Percentiles rank a stretch among this genome's conserved stretches.
phyloP scores from a whole-genome alignment of 768 basidiomycete genomes.

The Rhizopogon salebrosus region DNA sequence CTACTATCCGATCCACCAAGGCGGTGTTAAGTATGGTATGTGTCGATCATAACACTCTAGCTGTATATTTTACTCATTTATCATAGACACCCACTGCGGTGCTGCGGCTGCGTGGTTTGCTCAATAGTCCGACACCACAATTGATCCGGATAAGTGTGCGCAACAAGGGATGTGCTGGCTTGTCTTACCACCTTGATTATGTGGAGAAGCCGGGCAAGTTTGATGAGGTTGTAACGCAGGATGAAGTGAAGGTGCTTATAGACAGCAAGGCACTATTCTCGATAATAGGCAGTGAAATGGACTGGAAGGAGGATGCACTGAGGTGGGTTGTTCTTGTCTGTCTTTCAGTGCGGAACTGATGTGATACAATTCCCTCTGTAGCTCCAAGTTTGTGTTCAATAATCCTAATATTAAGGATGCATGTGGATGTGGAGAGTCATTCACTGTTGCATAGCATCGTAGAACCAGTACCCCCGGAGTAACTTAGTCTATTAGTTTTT shows the following conservation, averaged over 20 bases:
- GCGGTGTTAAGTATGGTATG: constrained; percentile 73
- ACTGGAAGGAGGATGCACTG: constrained; percentile 91
- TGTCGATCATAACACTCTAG: constrained; percentile 10
- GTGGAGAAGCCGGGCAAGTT: constrained; percentile 86
- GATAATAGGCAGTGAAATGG: constrained; percentile 99
- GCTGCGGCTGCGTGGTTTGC: constrained; percentile 60
- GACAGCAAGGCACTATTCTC: constrained; percentile 96
- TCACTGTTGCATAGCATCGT: constrained; percentile 45
- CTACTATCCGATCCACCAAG: constrained; percentile 64
- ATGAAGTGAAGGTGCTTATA: constrained; percentile 89
- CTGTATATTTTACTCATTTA: constrained; percentile 3
- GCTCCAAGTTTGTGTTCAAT: constrained; percentile 78
- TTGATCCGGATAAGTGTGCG: constrained; percentile 92
- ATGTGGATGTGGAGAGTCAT: constrained; percentile 93
- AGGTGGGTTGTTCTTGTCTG: constrained; percentile 47
- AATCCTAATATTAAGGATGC: constrained; percentile 95
- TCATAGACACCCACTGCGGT: constrained; percentile 77
- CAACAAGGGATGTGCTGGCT: constrained; percentile 95
- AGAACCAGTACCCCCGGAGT: constrained; percentile 3
- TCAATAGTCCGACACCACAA: constrained; percentile 82
- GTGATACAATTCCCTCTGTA: constrained; percentile 21
- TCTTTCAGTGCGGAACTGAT: constrained; percentile 2
- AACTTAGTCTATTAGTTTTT: background rate
- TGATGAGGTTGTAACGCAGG: constrained; percentile 95
- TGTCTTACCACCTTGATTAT: constrained; percentile 85